These are phyloP conservation scores for Leccinum angustisporum DNA, from an alignment of 1,284 basidiomycete genomes.

Conservation along the genomic window DNA sequence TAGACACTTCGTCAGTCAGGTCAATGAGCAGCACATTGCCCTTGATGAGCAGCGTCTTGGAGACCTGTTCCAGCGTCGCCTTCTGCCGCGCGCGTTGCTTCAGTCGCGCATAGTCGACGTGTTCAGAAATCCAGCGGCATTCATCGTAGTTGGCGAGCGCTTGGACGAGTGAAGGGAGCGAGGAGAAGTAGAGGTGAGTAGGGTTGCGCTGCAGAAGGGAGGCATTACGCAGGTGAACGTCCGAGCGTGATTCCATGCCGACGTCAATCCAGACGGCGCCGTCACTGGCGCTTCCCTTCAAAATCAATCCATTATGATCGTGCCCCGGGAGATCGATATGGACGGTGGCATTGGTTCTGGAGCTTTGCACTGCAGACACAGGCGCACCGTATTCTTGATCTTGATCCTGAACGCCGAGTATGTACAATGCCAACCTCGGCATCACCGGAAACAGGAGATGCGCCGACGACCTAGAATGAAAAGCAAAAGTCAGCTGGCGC, in stretches of 20 bases:
- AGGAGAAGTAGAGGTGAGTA: conserved; percentile 47
- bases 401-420: conserved; percentile 36
- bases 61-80: conserved; percentile 51
- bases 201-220: conserved; percentile 55
- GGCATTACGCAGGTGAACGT: conserved; percentile 55
- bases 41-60: conserved; percentile 53
- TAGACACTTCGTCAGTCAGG: conserved; percentile 51
- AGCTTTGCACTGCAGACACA: conserved; percentile 1
- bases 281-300: neutral
- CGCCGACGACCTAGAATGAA: conserved; percentile 37
- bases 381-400: conserved; percentile 3
- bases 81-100: conserved; percentile 56
- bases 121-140: conserved; percentile 48
- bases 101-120: conserved; percentile 50
- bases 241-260: conserved; percentile 48
- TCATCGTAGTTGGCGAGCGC: conserved; percentile 53
- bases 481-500: neutral
- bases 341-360: neutral
- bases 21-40: conserved; percentile 49
- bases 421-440: conserved; percentile 51
- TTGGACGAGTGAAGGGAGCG: conserved; percentile 48
- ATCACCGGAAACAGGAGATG: conserved; percentile 54
- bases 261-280: conserved; percentile 39
- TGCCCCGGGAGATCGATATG: neutral
- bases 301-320: neutral